Percentiles rank a stretch among this genome's conserved stretches.
These are phyloP conservation scores for Backusella mclennaniae DNA, from an alignment of 192 early-diverging fungal species.

Conservation along the genomic window DNA sequence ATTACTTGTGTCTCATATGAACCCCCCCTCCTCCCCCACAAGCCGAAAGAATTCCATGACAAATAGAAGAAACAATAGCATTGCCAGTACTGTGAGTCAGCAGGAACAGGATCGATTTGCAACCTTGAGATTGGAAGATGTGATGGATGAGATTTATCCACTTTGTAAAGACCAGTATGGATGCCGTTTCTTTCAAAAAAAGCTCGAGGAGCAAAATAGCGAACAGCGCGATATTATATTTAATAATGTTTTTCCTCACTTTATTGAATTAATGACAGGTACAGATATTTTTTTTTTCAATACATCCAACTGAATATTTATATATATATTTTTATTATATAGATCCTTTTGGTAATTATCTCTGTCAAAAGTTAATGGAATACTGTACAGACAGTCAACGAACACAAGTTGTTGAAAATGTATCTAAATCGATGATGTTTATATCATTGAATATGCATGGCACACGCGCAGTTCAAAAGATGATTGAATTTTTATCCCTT, in stretches of 20 bases:
- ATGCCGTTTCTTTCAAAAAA: constrained; percentile 83
- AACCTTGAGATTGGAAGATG: constrained; percentile 64
- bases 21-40: not conserved
- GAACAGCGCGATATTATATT: constrained; percentile 66
- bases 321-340: not conserved
- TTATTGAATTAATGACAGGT: constrained; percentile 82
- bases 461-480: constrained; percentile 86
- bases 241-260: constrained; percentile 66
- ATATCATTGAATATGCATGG: constrained; percentile 93
- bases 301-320: not conserved
- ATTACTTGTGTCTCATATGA: constrained; percentile 6
- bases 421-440: constrained; percentile 69
- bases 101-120: constrained; percentile 56
- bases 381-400: constrained; percentile 74
- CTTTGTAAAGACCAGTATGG: constrained; percentile 89
- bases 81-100: not conserved
- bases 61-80: constrained; percentile 2
- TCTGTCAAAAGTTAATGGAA: constrained; percentile 87
- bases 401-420: constrained; percentile 66
- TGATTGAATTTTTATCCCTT: constrained; percentile 79
- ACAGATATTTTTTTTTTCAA: not conserved
- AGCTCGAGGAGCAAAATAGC: constrained; percentile 74
- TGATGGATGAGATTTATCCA: constrained; percentile 69
- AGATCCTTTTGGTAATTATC: constrained; percentile 92
- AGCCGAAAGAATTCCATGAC: constrained; percentile 18